These are phyloP conservation scores for Bertia moriformis DNA, from an alignment of 2,329 filamentous ascomycete genomes.

Conservation along the genomic window DNA sequence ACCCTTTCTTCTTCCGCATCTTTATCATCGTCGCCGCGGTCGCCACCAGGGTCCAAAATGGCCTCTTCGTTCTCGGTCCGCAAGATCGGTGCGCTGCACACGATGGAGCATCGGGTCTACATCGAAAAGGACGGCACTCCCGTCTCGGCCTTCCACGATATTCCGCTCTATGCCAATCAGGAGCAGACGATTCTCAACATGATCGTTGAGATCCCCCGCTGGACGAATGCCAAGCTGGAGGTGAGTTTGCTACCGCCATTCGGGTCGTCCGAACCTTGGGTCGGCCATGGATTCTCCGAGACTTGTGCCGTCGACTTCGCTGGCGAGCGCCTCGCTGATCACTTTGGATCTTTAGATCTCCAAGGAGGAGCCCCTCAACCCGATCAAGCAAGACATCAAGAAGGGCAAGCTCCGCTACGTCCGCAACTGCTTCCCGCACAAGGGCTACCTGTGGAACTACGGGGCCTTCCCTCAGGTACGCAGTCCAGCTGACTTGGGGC, in stretches of 20 bases:
- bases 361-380: constrained; percentile 96
- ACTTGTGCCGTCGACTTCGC: too few relatives aligned
- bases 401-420: constrained; percentile 99
- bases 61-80: constrained; percentile 59
- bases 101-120: constrained; percentile 92
- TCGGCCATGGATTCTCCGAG: neutral
- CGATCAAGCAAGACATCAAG: constrained; percentile 98
- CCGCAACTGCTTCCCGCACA: constrained; percentile 99
- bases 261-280: constrained; percentile 2
- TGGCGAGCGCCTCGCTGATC: too few relatives aligned
- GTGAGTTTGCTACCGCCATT: constrained; percentile 33
- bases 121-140: constrained; percentile 93
- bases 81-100: constrained; percentile 82
- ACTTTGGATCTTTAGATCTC: too few relatives aligned
- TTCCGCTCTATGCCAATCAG: constrained; percentile 92
- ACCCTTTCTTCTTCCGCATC: constrained; percentile 5
- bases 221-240: constrained; percentile 99
- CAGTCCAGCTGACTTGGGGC: constrained; percentile 7
- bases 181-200: constrained; percentile 97
- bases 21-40: constrained; percentile 15
- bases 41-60: constrained; percentile 34
- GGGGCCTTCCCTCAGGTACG: constrained; percentile 93
- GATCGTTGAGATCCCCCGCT: constrained; percentile 97
- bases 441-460: constrained; percentile 99
- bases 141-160: constrained; percentile 94